These are phyloP conservation scores for Hyaloscypha bicolor DNA, from an alignment of 495 filamentous ascomycete species.

Conservation along the genomic window DNA sequence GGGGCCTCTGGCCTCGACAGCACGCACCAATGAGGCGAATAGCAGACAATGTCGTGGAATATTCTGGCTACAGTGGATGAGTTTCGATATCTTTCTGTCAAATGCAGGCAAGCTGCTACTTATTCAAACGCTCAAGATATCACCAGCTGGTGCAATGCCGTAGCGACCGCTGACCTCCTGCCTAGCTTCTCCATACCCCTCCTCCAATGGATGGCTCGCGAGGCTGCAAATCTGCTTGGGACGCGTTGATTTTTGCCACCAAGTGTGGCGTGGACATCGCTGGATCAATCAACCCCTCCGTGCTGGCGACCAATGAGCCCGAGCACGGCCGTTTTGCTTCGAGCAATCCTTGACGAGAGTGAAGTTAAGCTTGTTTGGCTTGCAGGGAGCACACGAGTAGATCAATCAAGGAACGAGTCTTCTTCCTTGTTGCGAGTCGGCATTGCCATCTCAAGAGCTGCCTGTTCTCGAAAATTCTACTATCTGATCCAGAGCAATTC, in stretches of 20 bases:
- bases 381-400: neutral
- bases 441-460: neutral
- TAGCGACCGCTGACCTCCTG: neutral
- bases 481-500: too few relatives aligned
- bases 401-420: neutral
- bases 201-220: neutral
- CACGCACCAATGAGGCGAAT: neutral
- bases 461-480: neutral
- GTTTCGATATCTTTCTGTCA: neutral
- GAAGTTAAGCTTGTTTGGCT: slow-evolving; percentile 9
- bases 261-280: neutral
- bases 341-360: slow-evolving; percentile 2
- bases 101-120: neutral
- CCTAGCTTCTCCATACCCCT: neutral
- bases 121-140: neutral
- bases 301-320: neutral
- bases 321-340: neutral
- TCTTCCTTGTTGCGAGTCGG: neutral
- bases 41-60: neutral
- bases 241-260: neutral
- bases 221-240: neutral
- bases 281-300: neutral
- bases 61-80: neutral
- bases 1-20: neutral
- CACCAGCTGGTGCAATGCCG: neutral